Evolutionary conservation across 1,139 yeast genomes (phyloP).

Genomic region (Saccharomyces hybrid): DNA sequence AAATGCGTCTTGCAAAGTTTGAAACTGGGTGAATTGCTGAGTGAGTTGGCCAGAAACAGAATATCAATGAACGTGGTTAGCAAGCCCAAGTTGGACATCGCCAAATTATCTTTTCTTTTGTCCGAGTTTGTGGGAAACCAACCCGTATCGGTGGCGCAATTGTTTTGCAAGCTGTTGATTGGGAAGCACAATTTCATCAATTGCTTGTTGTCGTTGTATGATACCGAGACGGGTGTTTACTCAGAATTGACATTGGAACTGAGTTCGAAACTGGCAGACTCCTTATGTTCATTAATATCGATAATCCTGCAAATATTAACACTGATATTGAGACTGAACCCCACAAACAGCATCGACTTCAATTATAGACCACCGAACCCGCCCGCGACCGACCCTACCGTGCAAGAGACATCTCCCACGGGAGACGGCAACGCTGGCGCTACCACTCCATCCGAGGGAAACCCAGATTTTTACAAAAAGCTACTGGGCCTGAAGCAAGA

Average conservation of each 20-base stretch:
- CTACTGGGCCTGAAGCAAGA: conserved; percentile 25
- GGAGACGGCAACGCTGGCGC: neutral
- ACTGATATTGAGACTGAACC: conserved; percentile 23
- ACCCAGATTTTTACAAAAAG: conserved; percentile 21
- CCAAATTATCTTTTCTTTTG: neutral
- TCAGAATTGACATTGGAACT: conserved; percentile 4
- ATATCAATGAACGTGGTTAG: conserved; percentile 7
- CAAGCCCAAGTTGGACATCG: neutral
- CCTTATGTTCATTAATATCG: conserved; percentile 19
- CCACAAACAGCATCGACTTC: conserved; percentile 28
- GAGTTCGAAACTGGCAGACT: conserved; percentile 13
- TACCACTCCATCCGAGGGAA: conserved; percentile 7
- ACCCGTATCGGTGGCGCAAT: conserved; percentile 10
- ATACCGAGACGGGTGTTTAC: conserved; percentile 6
- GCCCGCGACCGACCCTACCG: neutral
- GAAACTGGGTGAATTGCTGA: conserved; percentile 23
- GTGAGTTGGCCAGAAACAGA: conserved; percentile 22
- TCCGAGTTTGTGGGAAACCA: conserved; percentile 6
- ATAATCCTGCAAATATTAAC: conserved; percentile 21
- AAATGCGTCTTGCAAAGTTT: conserved; percentile 20
- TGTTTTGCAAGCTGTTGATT: conserved; percentile 18
- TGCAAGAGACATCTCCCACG: neutral
- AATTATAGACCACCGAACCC: conserved; percentile 16
- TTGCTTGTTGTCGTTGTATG: conserved; percentile 13
- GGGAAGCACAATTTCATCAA: conserved; percentile 19